Percentiles rank a stretch among this genome's conserved stretches.
Evolutionary conservation across 129 eudicot genomes (phyloP).

Genomic region (Lonicera japonica): DNA sequence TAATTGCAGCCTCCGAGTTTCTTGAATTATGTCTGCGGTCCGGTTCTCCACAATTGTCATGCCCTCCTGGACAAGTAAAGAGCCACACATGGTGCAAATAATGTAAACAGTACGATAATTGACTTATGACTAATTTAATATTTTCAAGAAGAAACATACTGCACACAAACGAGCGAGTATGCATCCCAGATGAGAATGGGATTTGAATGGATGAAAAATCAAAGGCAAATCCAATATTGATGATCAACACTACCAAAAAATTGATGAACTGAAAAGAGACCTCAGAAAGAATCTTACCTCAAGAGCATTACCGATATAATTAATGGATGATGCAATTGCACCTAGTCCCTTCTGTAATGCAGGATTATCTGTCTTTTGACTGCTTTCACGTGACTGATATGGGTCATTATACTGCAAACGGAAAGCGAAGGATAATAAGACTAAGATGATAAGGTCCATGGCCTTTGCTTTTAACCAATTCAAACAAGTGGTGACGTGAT

Average conservation of each 20-base stretch:
- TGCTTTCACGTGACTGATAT: conserved; percentile 39
- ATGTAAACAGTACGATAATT: neutral
- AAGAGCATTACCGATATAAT: conserved; percentile 76
- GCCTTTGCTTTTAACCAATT: neutral
- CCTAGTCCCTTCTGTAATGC: conserved; percentile 63
- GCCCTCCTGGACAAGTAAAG: conserved; percentile 61
- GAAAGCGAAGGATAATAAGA: neutral
- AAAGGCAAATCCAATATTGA: neutral
- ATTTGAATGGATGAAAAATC: neutral
- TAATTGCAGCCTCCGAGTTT: conserved; percentile 60
- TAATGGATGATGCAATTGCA: conserved; percentile 70
- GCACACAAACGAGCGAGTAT: neutral
- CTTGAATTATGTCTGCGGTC: conserved; percentile 85
- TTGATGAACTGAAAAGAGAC: neutral
- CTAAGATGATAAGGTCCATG: conserved; percentile 5
- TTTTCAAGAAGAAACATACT: too few species aligned
- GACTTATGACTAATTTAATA: too few species aligned
- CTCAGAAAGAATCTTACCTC: conserved; percentile 48
- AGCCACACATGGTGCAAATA: neutral
- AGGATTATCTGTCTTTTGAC: conserved; percentile 55
- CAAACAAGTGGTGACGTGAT: neutral
- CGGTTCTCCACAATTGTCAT: conserved; percentile 74
- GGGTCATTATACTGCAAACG: conserved; percentile 39
- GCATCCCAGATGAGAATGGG: neutral
- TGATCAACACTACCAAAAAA: neutral